These are phyloP conservation scores for Stachybotrys chartarum DNA, from an alignment of 2,329 filamentous ascomycete species.

Conservation along the genomic window DNA sequence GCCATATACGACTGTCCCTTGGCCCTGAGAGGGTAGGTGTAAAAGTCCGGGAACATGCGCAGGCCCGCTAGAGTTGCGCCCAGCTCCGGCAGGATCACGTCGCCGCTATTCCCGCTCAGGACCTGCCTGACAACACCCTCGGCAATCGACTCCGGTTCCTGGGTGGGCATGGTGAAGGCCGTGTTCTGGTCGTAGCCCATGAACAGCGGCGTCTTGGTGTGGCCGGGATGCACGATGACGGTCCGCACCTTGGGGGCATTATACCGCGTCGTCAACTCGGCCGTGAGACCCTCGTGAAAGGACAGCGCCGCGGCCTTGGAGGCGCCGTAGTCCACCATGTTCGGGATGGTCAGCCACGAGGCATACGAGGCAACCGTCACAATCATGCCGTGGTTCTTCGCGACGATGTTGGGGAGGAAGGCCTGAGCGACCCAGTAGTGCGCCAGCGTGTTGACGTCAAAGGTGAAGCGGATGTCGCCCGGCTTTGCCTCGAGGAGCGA, in stretches of 20 bases:
- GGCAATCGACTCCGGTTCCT: conserved; percentile 33
- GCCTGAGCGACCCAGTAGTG: conserved; percentile 61
- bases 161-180: conserved; percentile 22
- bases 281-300: conserved; percentile 60
- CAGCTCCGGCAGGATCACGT: conserved; percentile 38
- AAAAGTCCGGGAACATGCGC: conserved; percentile 55
- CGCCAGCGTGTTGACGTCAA: conserved; percentile 62
- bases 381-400: conserved; percentile 62
- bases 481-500: conserved; percentile 52
- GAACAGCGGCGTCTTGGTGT: conserved; percentile 28
- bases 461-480: conserved; percentile 56
- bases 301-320: conserved; percentile 59
- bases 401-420: conserved; percentile 60
- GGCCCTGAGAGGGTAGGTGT: conserved; percentile 45
- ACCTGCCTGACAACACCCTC: conserved; percentile 42
- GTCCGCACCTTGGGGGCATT: conserved; percentile 58
- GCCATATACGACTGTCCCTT: conserved; percentile 32
- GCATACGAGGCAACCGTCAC: conserved; percentile 63
- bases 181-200: conserved; percentile 48
- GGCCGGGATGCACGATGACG: conserved; percentile 52
- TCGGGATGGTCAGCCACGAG: conserved; percentile 51
- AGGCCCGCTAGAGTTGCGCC: conserved; percentile 33
- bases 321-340: conserved; percentile 61
- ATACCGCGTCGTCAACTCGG: conserved; percentile 53
- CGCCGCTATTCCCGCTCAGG: conserved; percentile 37